Evolutionary conservation across 139 green algal genomes (phyloP).

Genomic region (Tetradesmus lagerheimii): DNA sequence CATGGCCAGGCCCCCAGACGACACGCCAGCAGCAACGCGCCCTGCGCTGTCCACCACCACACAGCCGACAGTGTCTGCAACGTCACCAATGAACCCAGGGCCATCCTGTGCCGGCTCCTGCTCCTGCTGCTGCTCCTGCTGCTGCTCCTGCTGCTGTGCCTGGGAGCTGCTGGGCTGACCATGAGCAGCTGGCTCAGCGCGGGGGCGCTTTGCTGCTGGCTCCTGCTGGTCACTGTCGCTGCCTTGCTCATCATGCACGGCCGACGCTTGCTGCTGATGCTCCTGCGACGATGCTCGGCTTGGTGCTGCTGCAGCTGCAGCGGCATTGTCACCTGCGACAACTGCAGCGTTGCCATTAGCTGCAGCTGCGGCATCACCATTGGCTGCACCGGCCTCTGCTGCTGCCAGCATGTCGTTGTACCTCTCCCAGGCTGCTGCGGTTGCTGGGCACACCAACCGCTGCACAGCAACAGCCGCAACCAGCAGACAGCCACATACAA

Average conservation of each 20-base stretch:
- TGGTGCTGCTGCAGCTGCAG: not conserved
- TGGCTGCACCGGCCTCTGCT: constrained; percentile 8
- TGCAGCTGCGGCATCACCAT: not conserved
- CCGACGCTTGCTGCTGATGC: not conserved
- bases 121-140: constrained; percentile 25
- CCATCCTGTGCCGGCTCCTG: too few relatives aligned
- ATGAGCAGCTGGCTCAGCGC: not conserved
- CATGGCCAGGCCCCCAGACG: constrained; percentile 86
- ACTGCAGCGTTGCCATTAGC: not conserved
- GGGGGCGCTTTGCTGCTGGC: not conserved
- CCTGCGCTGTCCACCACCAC: constrained; percentile 73
- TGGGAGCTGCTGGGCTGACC: not conserved
- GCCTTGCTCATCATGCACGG: not conserved
- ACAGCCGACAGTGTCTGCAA: constrained; percentile 82
- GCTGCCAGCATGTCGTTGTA: constrained; percentile 71
- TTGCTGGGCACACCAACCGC: constrained; percentile 63
- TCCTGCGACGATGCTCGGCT: not conserved
- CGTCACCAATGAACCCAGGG: constrained; percentile 7
- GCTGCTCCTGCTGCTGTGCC: not conserved
- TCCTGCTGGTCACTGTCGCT: too few relatives aligned
- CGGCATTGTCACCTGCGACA: too few relatives aligned
- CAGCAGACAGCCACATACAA: not conserved
- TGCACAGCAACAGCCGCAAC: constrained; percentile 45
- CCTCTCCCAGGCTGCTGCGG: constrained; percentile 56
- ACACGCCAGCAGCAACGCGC: constrained; percentile 78